These are phyloP conservation scores for Cercospora zeae-maydis DNA, from an alignment of 2,329 filamentous ascomycete species.

Conservation along the genomic window DNA sequence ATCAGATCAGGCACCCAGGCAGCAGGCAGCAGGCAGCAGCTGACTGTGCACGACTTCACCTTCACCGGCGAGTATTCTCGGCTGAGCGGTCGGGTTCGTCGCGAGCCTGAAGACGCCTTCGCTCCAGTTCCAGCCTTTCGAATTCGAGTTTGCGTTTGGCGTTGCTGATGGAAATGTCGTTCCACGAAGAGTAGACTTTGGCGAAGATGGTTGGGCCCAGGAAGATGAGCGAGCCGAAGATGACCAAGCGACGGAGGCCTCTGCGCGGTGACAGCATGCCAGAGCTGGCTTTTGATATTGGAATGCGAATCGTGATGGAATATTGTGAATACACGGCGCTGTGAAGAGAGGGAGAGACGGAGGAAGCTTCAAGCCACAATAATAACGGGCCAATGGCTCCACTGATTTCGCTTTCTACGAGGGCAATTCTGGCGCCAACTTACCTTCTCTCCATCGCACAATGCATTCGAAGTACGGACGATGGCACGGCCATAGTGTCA, in stretches of 20 bases:
- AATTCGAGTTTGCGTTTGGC: slow-evolving; percentile 13
- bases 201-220: slow-evolving; percentile 10
- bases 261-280: slow-evolving; percentile 8
- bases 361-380: neutral
- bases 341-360: neutral
- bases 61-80: neutral
- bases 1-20: slow-evolving; percentile 2
- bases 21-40: neutral
- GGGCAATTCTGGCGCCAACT: neutral
- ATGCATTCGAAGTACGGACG: too few species aligned
- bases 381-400: neutral
- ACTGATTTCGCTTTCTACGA: neutral
- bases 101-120: neutral
- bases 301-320: neutral
- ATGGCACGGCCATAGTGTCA: neutral
- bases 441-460: neutral
- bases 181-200: slow-evolving; percentile 13
- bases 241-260: slow-evolving; percentile 11
- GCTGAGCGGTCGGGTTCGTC: neutral
- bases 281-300: neutral
- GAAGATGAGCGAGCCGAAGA: slow-evolving; percentile 11
- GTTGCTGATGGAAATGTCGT: slow-evolving; percentile 11
- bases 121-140: slow-evolving; percentile 10
- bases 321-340: neutral
- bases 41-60: neutral